Evolutionary conservation across 148 eudicot species (phyloP), one percentile per base, ranked within the genome.

Genomic region (Vaccinium myrtillus): DNA sequence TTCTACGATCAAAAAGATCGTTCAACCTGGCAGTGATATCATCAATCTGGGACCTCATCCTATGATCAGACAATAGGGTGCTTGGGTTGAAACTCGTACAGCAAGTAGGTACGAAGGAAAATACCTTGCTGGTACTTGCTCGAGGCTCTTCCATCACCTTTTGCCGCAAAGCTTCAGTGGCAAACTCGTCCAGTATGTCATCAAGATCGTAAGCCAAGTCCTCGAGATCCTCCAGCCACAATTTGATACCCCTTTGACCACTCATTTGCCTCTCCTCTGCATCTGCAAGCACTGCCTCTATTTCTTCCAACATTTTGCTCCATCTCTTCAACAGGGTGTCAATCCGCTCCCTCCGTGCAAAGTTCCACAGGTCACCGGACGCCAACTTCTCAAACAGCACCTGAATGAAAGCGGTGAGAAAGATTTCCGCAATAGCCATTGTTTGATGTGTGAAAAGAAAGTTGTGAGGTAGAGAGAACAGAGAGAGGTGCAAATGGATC

Each of bases 401-500:
- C 63, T 58, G n/a, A 18, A 58, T 8, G 21, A 58, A 16, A 58
- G 63, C 18, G 63, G 8, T 16, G 63, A 58, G 63, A 58, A 58
- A 58, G 63, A 58, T 58, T 18, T 58, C 63, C 8, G 46, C 36
- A 32, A 5, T 56, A 15, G 18, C 63, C 63, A 58, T 58, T 58
- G 63, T 58, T 18, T 5, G 63, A 58, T 2, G 58, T 43, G 46
- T 43, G 46, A 43, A 13, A n/a, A 55, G 16, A 58, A 58, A 58
- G 63, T 58, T 58, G 63, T 58, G n/a, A n/a, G n/a, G n/a, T n/a
- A n/a, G 63, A 58, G 63, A 58, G 63, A 58, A 58, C n/a, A 58
- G 8, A 58, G 21, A 30, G 63, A 27, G 30, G 6, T 58, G 63
- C n/a, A 18, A 58, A 18, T 58, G 18, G 63, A 58, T 18, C 63